Evolutionary conservation across 805 yeast genomes (phyloP).

Genomic region (Saccharomycopsis oosterbeekiorum): DNA sequence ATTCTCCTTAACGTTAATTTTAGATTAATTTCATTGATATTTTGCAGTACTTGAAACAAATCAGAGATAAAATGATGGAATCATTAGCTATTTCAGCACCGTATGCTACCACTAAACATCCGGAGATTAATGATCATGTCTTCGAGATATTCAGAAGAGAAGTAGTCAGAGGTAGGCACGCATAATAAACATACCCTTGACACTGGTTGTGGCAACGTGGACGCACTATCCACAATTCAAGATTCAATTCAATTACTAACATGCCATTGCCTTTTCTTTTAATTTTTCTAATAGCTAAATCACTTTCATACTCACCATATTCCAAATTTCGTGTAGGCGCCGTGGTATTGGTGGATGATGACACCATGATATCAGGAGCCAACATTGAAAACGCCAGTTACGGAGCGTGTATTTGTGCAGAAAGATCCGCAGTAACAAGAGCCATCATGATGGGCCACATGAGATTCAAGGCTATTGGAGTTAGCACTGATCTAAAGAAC

Average conservation of each 20-base stretch:
- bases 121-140: constrained; percentile 22
- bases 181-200: no score
- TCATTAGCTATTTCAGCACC: constrained; percentile 8
- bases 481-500: constrained; percentile 47
- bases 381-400: constrained; percentile 92
- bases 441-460: constrained; percentile 36
- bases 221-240: no score
- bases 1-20: neutral
- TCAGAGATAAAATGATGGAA: neutral
- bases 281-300: constrained; percentile 25
- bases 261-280: neutral
- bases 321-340: constrained; percentile 67
- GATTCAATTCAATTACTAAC: neutral
- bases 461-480: constrained; percentile 50
- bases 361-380: constrained; percentile 52
- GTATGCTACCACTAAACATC: constrained; percentile 8
- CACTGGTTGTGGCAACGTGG: no score
- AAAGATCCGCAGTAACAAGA: constrained; percentile 51
- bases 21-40: neutral
- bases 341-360: constrained; percentile 44
- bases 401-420: constrained; percentile 74
- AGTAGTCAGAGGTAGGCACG: constrained; percentile 21
- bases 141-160: constrained; percentile 23
- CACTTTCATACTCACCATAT: constrained; percentile 39
- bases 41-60: neutral